Percentiles rank a stretch among this genome's conserved stretches.
These are phyloP conservation scores for Podospora anserina DNA, from an alignment of 495 filamentous ascomycete species.

Conservation along the genomic window DNA sequence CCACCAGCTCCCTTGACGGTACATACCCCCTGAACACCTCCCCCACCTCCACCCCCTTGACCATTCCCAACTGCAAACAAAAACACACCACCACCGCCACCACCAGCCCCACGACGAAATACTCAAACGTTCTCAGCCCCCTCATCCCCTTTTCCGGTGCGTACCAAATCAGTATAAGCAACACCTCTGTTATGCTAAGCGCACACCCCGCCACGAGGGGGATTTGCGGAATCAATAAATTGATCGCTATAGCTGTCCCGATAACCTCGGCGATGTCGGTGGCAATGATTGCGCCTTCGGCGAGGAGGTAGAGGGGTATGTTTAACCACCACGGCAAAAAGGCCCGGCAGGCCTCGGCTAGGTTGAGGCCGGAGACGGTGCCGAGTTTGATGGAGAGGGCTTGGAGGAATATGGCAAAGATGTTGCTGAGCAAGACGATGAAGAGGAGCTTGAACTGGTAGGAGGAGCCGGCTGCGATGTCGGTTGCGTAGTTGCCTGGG, in stretches of 20 bases:
- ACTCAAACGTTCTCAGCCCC: constrained; percentile 73
- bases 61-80: constrained; percentile 80
- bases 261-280: constrained; percentile 81
- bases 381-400: constrained; percentile 32
- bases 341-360: constrained; percentile 27
- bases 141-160: constrained; percentile 68
- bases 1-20: constrained; percentile 69
- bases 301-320: constrained; percentile 29
- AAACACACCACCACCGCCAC: constrained; percentile 87
- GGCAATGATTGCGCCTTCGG: constrained; percentile 32
- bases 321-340: constrained; percentile 35
- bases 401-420: constrained; percentile 35
- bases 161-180: constrained; percentile 84
- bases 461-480: constrained; percentile 30
- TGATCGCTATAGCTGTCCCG: constrained; percentile 86
- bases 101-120: constrained; percentile 74
- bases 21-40: constrained; percentile 83
- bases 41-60: constrained; percentile 60
- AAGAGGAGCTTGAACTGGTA: constrained; percentile 35
- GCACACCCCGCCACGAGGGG: constrained; percentile 85
- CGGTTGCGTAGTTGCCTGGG: constrained; percentile 36
- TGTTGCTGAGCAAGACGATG: constrained; percentile 33
- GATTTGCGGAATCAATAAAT: constrained; percentile 70
- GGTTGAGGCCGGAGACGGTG: constrained; percentile 32
- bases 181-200: constrained; percentile 78